Conservation (phyloP, 768 basidiomycete species). For the Baorangia bicolor region DNA sequence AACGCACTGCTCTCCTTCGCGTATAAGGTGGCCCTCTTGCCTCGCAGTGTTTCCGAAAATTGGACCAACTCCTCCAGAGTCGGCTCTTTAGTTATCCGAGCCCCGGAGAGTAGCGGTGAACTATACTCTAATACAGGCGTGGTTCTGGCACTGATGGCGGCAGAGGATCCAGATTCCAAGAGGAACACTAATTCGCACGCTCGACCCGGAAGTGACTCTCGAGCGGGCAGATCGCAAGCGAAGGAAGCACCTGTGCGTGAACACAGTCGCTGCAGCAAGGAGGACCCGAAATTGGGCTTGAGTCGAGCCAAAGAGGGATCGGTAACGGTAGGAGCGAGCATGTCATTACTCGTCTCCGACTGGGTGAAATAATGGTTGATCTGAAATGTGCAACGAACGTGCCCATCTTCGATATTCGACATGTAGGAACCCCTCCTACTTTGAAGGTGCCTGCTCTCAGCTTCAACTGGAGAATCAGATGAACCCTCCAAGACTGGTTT, state of each 20-base stretch:
- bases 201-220: constrained; percentile 43
- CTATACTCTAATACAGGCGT: constrained; percentile 46
- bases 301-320: constrained; percentile 27
- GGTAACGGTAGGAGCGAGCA: constrained; percentile 2
- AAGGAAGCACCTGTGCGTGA: constrained; percentile 54
- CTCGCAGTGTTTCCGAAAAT: constrained; percentile 81
- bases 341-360: constrained; percentile 17
- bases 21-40: constrained; percentile 80
- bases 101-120: constrained; percentile 47
- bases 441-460: constrained; percentile 23
- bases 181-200: constrained; percentile 66
- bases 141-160: constrained; percentile 40
- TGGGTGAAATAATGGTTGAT: constrained; percentile 49
- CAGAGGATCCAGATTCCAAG: constrained; percentile 57
- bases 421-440: constrained; percentile 26
- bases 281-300: constrained; percentile 44
- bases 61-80: constrained; percentile 71
- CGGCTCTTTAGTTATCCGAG: constrained; percentile 65
- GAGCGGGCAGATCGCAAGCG: constrained; percentile 40
- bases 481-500: constrained; percentile 30
- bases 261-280: constrained; percentile 60
- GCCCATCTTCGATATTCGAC: constrained; percentile 32
- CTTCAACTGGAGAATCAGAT: constrained; percentile 26
- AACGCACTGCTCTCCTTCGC: constrained; percentile 87
- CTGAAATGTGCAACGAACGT: constrained; percentile 57